These are phyloP conservation scores for Vitis riparia DNA, from an alignment of 164 flowering plant genomes.

Conservation along the genomic window DNA sequence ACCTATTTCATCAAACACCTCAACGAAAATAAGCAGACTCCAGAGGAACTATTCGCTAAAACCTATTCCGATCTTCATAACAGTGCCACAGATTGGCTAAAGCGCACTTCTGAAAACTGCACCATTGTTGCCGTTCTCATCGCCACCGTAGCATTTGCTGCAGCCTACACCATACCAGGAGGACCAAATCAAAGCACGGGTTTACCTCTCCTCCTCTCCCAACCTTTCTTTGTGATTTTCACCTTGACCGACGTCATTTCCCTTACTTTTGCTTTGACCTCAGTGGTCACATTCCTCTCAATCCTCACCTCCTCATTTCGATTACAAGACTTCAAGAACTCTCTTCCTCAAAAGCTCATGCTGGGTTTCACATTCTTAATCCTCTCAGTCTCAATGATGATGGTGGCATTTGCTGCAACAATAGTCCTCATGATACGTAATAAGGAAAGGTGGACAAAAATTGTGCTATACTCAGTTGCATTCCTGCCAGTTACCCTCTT, in stretches of 20 bases:
- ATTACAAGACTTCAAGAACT: slow-evolving; percentile 13
- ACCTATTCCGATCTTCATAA: neutral
- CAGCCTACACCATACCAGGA: slow-evolving; percentile 31
- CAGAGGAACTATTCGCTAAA: slow-evolving; percentile 6
- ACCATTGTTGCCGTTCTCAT: slow-evolving; percentile 21
- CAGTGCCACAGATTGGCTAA: slow-evolving; percentile 20
- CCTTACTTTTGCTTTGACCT: slow-evolving; percentile 12
- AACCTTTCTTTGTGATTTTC: slow-evolving; percentile 18
- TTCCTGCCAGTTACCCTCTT: no score
- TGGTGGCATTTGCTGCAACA: slow-evolving; percentile 21
- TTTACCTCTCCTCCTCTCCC: slow-evolving; percentile 13
- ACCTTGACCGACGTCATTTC: slow-evolving; percentile 22
- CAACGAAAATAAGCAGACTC: neutral
- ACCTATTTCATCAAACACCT: neutral
- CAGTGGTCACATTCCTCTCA: slow-evolving; percentile 21
- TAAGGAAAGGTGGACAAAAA: slow-evolving; percentile 10
- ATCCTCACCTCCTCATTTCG: slow-evolving; percentile 20
- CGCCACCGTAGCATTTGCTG: slow-evolving; percentile 29
- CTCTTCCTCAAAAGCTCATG: slow-evolving; percentile 18
- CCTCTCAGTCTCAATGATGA: slow-evolving; percentile 10
- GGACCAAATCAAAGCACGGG: slow-evolving; percentile 20
- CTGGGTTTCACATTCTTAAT: slow-evolving; percentile 17
- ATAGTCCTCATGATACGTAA: slow-evolving; percentile 14
- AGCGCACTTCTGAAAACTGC: slow-evolving; percentile 19
- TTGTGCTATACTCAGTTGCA: neutral